Evolutionary conservation across 1,139 yeast species (phyloP), one percentile per base, ranked within the genome.

Genomic region (Meyerozyma guilliermondii): DNA sequence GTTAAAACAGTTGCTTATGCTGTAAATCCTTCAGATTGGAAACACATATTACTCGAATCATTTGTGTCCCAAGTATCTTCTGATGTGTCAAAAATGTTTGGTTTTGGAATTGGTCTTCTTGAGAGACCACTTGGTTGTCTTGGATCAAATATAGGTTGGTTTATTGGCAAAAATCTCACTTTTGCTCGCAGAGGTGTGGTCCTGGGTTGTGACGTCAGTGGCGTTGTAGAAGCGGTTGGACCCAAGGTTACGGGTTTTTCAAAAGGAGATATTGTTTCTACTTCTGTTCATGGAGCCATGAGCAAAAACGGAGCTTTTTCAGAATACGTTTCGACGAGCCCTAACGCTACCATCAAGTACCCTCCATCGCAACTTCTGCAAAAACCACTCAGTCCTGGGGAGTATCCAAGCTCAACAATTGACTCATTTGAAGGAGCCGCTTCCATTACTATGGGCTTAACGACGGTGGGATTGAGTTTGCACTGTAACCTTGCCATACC

Each of bases 1-100:
- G 58, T 86, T 46, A 76, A 79, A 57, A 68, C 81, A 6, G 63
- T 64, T 34, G 83, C 91, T 2, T 73, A 62, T 42, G 89, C 88
- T 4, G 70, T 76, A 34, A 86, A 86, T 56, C 94, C 94, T 37
- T 79, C 87, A 11, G 94, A 86, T 57, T 83, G 85, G 84, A 83
- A 82, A 53, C 86, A 81, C 50, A 55, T 14, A 14, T 10, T 29
- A 8, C 33, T 16, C 14, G 37, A 18, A 24, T 1, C 3, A 18
- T 29, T 7, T 8, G 41, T 33, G 30, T 16, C 8, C 11, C 16
- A 33, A 5, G 17, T 33, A 26, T 3, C 33, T 8, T 14, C 18
- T 7, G 33, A 29, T 8, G 14, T 14, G 16, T 2, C 14, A 3
- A 29, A 13, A 8, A 7, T n/a, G 33, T 29, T 29, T 13, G 33